Conservation (phyloP, 2,329 filamentous ascomycete species). For the Polytolypa hystricis region DNA sequence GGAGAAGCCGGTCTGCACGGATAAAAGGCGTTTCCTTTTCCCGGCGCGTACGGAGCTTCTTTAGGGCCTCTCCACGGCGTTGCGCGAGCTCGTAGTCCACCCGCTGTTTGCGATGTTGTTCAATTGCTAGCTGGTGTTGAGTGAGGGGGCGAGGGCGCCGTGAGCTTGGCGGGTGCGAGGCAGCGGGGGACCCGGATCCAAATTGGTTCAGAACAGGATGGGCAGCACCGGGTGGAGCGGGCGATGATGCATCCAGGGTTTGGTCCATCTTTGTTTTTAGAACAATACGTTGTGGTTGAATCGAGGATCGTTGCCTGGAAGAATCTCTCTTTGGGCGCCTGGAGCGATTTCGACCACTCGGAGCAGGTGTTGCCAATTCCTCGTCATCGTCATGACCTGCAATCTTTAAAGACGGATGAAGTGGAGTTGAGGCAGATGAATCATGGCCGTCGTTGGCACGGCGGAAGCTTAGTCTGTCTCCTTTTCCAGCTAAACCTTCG, state of each 20-base stretch:
- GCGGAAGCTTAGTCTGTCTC: conserved; percentile 10
- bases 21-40: conserved; percentile 30
- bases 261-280: conserved; percentile 36
- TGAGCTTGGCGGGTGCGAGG: conserved; percentile 17
- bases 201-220: conserved; percentile 34
- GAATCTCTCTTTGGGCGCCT: conserved; percentile 30
- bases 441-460: too few species aligned
- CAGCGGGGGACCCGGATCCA: conserved; percentile 22
- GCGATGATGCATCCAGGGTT: conserved; percentile 30
- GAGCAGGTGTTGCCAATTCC: conserved; percentile 27
- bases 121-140: conserved; percentile 39
- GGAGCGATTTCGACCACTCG: conserved; percentile 26
- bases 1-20: conserved; percentile 32
- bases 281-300: conserved; percentile 27
- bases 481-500: conserved; percentile 8
- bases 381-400: conserved; percentile 29
- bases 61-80: conserved; percentile 29
- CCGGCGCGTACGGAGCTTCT: conserved; percentile 26
- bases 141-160: conserved; percentile 38
- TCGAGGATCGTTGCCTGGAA: conserved; percentile 24
- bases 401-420: conserved; percentile 27
- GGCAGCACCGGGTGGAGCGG: conserved; percentile 32
- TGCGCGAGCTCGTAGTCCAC: conserved; percentile 38
- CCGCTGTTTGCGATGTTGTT: conserved; percentile 37
- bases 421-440: conserved; percentile 27